phyloP scores from a whole-genome alignment of 306 rosid genomes.

The Mimosa bimucronata region DNA sequence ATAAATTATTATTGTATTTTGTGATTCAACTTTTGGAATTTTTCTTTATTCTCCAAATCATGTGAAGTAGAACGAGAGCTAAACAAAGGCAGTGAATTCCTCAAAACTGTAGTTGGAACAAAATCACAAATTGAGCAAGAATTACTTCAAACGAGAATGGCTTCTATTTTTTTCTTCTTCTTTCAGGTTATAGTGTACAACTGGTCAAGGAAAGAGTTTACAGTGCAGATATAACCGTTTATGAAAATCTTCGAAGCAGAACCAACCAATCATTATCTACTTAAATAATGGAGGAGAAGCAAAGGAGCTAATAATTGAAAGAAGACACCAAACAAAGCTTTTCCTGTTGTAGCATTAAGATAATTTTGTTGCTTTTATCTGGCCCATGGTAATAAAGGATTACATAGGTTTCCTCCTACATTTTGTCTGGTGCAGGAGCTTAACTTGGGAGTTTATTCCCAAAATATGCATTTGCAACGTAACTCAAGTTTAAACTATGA shows the following conservation, averaged over 20 bases:
- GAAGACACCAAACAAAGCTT: neutral
- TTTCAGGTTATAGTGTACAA: neutral
- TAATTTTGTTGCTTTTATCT: neutral
- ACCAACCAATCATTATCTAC: too few species aligned
- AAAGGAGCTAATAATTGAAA: neutral
- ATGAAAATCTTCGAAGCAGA: neutral
- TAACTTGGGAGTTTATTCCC: neutral
- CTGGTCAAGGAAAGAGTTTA: neutral
- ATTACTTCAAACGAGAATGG: neutral
- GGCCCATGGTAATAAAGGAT: neutral
- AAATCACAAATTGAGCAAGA: neutral
- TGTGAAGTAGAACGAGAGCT: neutral
- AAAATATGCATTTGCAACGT: neutral
- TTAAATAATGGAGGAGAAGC: neutral
- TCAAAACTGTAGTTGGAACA: neutral
- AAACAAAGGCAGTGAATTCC: neutral
- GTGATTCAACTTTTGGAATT: neutral
- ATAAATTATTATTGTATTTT: neutral
- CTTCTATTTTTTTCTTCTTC: neutral
- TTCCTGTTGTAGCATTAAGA: neutral
- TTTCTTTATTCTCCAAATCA: neutral
- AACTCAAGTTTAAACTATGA: neutral
- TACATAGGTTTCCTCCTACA: neutral
- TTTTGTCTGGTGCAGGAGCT: neutral
- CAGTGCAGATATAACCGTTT: neutral